Conservation (phyloP, 352 stramenopile species). For the Phytophthora macrochlamydospora region DNA sequence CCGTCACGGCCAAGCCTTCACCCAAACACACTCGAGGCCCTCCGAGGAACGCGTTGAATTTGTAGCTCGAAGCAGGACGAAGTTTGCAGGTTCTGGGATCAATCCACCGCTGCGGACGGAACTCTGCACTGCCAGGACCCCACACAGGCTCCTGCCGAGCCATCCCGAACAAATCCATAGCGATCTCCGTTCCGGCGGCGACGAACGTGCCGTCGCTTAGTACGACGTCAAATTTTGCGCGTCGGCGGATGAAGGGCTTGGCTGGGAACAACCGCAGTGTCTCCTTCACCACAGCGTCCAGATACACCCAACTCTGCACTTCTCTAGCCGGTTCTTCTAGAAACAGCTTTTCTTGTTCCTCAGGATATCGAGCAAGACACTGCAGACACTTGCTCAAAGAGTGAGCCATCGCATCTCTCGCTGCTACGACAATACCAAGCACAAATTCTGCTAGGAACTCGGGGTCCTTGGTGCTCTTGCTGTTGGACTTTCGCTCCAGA, state of each 20-base stretch:
- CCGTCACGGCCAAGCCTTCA: conserved; percentile 39
- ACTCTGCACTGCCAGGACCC: conserved; percentile 46
- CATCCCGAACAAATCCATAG: conserved; percentile 57
- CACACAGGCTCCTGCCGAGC: conserved; percentile 50
- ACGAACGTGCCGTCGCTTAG: conserved; percentile 66
- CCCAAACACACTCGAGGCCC: conserved; percentile 60
- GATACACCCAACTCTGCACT: conserved; percentile 30
- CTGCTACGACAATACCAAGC: conserved; percentile 71
- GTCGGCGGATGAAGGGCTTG: conserved; percentile 31
- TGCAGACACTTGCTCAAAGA: conserved; percentile 66
- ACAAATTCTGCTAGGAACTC: conserved; percentile 64
- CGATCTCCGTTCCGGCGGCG: conserved; percentile 40
- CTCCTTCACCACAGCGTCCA: conserved; percentile 65
- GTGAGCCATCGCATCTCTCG: conserved; percentile 67
- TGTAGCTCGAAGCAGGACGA: conserved; percentile 44
- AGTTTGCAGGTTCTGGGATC: conserved; percentile 37
- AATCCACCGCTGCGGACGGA: conserved; percentile 66
- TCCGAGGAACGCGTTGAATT: conserved; percentile 65
- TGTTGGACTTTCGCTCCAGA: conserved; percentile 22
- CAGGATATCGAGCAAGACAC: conserved; percentile 52
- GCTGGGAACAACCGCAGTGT: conserved; percentile 59
- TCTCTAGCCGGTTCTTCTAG: conserved; percentile 19
- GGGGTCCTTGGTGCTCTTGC: conserved; percentile 17
- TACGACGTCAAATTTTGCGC: conserved; percentile 51
- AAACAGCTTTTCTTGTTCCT: conserved; percentile 55